Conservation (phyloP, 2,329 filamentous ascomycete genomes). For the Penicillium hesseltinei region DNA sequence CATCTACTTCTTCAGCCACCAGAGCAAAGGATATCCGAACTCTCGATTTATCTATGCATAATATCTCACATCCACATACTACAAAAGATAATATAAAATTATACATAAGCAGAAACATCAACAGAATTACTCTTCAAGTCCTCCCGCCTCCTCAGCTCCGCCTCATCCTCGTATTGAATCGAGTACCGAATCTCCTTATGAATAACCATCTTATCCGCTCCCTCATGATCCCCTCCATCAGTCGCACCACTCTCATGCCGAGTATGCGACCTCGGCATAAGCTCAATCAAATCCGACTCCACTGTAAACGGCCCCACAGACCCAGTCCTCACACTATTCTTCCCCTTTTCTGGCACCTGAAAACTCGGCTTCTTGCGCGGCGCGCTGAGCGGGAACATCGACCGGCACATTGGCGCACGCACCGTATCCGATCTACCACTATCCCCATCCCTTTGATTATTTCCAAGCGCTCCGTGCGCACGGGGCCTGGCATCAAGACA, state of each 20-base stretch:
- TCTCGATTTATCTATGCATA: background rate
- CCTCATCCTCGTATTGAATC: slow-evolving; percentile 29
- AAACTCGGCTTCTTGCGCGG: background rate
- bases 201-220: slow-evolving; percentile 32
- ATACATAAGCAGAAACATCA: slow-evolving; percentile 21
- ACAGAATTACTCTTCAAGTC: slow-evolving; percentile 8
- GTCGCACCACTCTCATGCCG: slow-evolving; percentile 8
- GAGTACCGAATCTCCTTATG: slow-evolving; percentile 35
- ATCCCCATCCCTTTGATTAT: background rate
- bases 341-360: background rate
- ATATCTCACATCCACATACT: background rate
- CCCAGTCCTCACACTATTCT: background rate
- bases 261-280: slow-evolving; percentile 14
- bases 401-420: slow-evolving; percentile 9
- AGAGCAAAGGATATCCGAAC: background rate
- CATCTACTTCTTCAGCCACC: background rate
- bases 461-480: background rate
- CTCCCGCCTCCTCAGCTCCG: slow-evolving; percentile 8
- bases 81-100: background rate
- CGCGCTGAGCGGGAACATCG: slow-evolving; percentile 14
- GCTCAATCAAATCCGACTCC: slow-evolving; percentile 18
- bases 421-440: background rate
- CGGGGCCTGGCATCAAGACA: background rate
- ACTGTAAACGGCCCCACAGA: background rate
- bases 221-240: slow-evolving; percentile 15